Evolutionary conservation across 495 filamentous ascomycete genomes (phyloP).

Genomic region (Podospora tetraspora): DNA sequence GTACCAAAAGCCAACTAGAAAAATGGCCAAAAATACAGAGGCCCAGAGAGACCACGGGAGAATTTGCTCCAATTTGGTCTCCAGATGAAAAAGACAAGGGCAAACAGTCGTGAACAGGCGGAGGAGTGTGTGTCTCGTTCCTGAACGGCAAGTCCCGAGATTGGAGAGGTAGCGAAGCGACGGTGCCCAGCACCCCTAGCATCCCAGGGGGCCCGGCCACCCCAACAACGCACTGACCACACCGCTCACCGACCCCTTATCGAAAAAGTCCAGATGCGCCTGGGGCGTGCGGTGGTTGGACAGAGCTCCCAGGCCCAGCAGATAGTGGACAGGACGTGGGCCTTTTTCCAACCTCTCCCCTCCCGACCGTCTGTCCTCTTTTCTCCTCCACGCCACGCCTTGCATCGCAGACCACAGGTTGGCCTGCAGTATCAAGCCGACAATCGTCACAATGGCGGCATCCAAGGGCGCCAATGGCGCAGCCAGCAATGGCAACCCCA

Average conservation of each 20-base stretch:
- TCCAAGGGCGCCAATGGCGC: conserved; percentile 41
- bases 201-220: not conserved
- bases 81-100: not conserved
- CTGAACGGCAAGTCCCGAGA: not conserved
- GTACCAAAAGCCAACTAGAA: not conserved
- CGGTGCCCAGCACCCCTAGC: not conserved
- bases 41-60: not conserved
- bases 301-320: conserved; percentile 9
- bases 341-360: conserved; percentile 1
- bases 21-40: not conserved
- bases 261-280: not conserved
- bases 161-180: not conserved
- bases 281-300: not conserved
- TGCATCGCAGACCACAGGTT: conserved; percentile 15
- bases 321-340: not conserved
- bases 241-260: not conserved
- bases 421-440: conserved; percentile 21
- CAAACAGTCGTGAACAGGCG: not conserved
- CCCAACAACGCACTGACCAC: not conserved
- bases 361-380: conserved; percentile 14
- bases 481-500: not conserved
- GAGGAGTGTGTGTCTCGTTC: not conserved
- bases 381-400: conserved; percentile 16
- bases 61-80: not conserved
- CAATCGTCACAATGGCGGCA: conserved; percentile 37